A percentile compares a stretch with the other conserved stretches of the same genome.
Evolutionary conservation across 1,284 basidiomycete genomes (phyloP).

Genomic region (Pseudozyma sp.): DNA sequence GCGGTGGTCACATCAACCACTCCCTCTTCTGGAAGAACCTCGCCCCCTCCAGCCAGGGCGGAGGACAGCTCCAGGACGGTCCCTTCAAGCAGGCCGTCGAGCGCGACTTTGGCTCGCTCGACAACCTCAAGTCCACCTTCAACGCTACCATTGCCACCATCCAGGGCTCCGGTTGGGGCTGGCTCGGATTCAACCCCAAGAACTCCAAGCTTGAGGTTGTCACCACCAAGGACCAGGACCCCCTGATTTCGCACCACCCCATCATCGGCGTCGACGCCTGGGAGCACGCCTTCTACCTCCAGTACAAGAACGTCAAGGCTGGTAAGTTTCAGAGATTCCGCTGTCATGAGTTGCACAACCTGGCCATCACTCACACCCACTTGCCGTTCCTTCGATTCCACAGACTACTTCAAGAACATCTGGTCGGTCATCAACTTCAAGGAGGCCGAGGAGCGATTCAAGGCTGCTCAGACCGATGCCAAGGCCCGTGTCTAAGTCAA

Average conservation of each 20-base stretch:
- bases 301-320: slow-evolving; percentile 64
- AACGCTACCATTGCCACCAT: slow-evolving; percentile 90
- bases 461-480: slow-evolving; percentile 58
- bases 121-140: slow-evolving; percentile 80
- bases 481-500: slow-evolving; percentile 45
- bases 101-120: slow-evolving; percentile 85
- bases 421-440: slow-evolving; percentile 69
- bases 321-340: slow-evolving; percentile 12
- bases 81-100: slow-evolving; percentile 84
- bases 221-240: slow-evolving; percentile 96
- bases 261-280: slow-evolving; percentile 97
- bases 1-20: slow-evolving; percentile 84
- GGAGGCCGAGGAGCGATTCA: slow-evolving; percentile 67
- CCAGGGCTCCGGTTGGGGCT: slow-evolving; percentile 98
- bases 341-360: background rate
- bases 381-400: background rate
- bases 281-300: slow-evolving; percentile 77
- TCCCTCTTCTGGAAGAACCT: slow-evolving; percentile 97
- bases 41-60: slow-evolving; percentile 63
- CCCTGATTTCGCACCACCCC: slow-evolving; percentile 84
- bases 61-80: slow-evolving; percentile 76
- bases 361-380: background rate
- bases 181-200: slow-evolving; percentile 74
- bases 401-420: slow-evolving; percentile 68
- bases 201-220: slow-evolving; percentile 78